Percentiles rank a stretch among this genome's conserved stretches.
Conservation (phyloP, 2,329 filamentous ascomycete genomes). For the Calonectria leucothoes region DNA sequence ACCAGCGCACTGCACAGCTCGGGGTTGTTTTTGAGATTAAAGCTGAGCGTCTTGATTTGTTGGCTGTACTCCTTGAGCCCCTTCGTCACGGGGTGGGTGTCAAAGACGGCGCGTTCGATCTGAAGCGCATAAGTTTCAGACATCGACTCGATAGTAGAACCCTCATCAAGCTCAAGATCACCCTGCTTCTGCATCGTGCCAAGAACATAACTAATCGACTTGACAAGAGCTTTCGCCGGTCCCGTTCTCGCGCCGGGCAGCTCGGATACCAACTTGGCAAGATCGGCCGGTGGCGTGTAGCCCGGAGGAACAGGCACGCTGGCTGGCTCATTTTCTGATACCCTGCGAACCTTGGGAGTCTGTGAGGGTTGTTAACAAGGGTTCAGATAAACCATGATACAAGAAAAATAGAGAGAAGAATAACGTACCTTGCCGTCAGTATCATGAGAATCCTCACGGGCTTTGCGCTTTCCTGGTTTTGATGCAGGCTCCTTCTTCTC, state of each 20-base stretch:
- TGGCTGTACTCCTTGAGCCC: constrained; percentile 63
- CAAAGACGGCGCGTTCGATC: constrained; percentile 79
- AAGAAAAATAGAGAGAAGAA: background rate
- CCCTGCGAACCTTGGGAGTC: constrained; percentile 62
- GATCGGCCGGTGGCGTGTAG: constrained; percentile 64
- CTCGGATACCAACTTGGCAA: constrained; percentile 62
- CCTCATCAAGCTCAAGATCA: constrained; percentile 71
- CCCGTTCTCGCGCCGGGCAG: constrained; percentile 74
- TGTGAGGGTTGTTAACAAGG: constrained; percentile 39
- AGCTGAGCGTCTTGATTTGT: constrained; percentile 80
- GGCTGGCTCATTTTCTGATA: constrained; percentile 61
- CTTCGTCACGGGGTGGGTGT: constrained; percentile 61
- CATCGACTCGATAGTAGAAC: constrained; percentile 71
- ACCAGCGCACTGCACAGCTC: constrained; percentile 82
- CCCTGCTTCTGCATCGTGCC: constrained; percentile 74
- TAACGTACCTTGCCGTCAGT: constrained; percentile 61
- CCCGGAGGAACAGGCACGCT: constrained; percentile 44
- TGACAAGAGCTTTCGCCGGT: constrained; percentile 77
- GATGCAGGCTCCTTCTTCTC: constrained; percentile 59
- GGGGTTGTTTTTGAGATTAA: constrained; percentile 91
- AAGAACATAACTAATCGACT: constrained; percentile 75
- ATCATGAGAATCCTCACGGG: constrained; percentile 67
- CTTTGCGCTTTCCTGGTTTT: constrained; percentile 67
- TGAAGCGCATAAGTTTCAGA: constrained; percentile 79
- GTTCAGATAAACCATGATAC: background rate